Conservation (phyloP, 169 alveolate genomes). For the Cryptosporidium ubiquitum region DNA sequence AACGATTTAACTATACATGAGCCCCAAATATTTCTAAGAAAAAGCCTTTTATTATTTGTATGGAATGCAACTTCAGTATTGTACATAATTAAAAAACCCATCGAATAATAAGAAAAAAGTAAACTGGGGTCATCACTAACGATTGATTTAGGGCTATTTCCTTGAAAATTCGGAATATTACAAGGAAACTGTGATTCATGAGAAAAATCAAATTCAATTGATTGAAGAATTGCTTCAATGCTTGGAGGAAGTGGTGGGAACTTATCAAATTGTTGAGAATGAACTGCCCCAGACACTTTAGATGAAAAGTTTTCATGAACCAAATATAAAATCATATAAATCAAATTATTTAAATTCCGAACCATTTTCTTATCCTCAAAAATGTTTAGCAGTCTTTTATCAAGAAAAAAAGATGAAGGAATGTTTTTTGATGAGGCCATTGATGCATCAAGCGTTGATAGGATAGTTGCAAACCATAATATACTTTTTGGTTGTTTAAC, state of each 20-base stretch:
- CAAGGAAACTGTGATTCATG: background rate
- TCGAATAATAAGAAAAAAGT: conserved; percentile 62
- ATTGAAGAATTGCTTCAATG: conserved; percentile 67
- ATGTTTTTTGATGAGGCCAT: conserved; percentile 43
- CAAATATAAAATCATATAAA: conserved; percentile 33
- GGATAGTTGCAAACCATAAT: conserved; percentile 65
- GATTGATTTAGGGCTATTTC: conserved; percentile 29
- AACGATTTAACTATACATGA: conserved; percentile 24
- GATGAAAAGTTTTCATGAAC: conserved; percentile 38
- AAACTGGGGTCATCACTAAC: conserved; percentile 68
- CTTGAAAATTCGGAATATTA: background rate
- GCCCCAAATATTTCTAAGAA: conserved; percentile 46
- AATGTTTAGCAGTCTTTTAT: conserved; percentile 5
- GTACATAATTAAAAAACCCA: conserved; percentile 64
- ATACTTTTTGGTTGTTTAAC: conserved; percentile 70
- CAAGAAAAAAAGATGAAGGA: conserved; percentile 26
- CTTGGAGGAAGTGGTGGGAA: conserved; percentile 66
- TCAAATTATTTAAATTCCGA: conserved; percentile 28
- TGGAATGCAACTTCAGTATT: conserved; percentile 40
- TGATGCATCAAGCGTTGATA: conserved; percentile 44
- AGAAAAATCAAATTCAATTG: conserved; percentile 27
- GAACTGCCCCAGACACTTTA: conserved; percentile 32
- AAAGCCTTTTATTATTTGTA: conserved; percentile 20
- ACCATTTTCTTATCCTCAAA: conserved; percentile 47
- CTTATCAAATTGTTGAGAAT: conserved; percentile 30